Percentiles rank a stretch among this genome's conserved stretches.
Evolutionary conservation across 2,329 filamentous ascomycete species (phyloP).

Genomic region (Exophiala spinifera): DNA sequence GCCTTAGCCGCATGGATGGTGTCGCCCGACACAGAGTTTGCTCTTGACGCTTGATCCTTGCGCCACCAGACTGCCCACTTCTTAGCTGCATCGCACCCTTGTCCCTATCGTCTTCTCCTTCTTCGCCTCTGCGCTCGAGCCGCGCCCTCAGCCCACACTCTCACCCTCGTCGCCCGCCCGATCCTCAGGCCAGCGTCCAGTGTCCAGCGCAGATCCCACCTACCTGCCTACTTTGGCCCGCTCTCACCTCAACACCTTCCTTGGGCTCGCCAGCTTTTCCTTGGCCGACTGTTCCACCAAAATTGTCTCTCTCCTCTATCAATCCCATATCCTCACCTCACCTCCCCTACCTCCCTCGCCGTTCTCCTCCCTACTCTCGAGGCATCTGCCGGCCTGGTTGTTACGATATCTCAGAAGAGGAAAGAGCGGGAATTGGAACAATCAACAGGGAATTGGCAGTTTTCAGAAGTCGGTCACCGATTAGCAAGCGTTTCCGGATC

Average conservation of each 20-base stretch:
- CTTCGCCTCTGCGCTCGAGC: constrained; percentile 23
- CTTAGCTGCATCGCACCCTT: constrained; percentile 15
- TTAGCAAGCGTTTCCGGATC: constrained; percentile 18
- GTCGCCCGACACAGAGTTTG: constrained; percentile 9
- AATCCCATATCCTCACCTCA: constrained; percentile 5
- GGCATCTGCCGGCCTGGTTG: constrained; percentile 22
- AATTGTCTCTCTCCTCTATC: constrained; percentile 8
- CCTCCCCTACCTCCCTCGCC: constrained; percentile 4
- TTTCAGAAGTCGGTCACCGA: constrained; percentile 13
- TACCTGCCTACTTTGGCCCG: constrained; percentile 19
- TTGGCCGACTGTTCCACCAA: constrained; percentile 14
- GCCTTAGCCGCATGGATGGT: constrained; percentile 23
- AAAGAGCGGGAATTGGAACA: constrained; percentile 11
- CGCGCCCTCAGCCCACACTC: constrained; percentile 18
- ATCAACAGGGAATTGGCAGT: constrained; percentile 1
- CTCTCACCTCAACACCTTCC: constrained; percentile 28
- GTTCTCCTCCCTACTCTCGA: constrained; percentile 10
- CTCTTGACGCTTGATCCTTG: constrained; percentile 15
- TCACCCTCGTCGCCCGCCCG: background rate
- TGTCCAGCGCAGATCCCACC: constrained; percentile 24
- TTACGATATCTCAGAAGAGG: constrained; percentile 11
- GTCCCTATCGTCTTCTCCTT: constrained; percentile 14
- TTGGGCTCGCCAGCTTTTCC: constrained; percentile 19
- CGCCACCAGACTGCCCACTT: constrained; percentile 24
- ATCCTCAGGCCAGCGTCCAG: background rate